phyloP scores from a whole-genome alignment of 2,329 filamentous ascomycete genomes.

The Davidsoniella australis region DNA sequence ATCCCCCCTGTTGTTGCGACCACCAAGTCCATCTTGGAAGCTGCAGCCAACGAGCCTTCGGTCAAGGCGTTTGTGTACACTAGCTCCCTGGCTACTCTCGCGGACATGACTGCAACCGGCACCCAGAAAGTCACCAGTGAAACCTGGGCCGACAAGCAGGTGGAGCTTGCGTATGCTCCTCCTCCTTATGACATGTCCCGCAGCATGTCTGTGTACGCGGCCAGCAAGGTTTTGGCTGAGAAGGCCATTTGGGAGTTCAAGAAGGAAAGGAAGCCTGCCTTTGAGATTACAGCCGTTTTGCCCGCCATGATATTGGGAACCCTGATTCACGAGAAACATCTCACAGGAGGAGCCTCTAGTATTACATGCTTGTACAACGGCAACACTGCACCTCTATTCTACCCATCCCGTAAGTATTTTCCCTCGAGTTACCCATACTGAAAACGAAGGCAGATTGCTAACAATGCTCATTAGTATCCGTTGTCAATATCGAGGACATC shows the following conservation, averaged over 20 bases:
- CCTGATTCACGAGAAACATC: neutral
- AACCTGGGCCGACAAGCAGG: constrained; percentile 21
- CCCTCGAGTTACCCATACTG: too few species aligned
- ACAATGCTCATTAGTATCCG: constrained; percentile 6
- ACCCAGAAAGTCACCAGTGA: constrained; percentile 14
- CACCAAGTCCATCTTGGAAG: constrained; percentile 19
- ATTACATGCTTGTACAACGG: neutral
- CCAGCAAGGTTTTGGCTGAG: constrained; percentile 23
- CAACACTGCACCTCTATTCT: too few species aligned
- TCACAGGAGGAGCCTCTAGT: neutral
- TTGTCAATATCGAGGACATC: constrained; percentile 15
- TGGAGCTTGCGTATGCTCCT: constrained; percentile 20
- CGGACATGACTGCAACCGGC: constrained; percentile 8
- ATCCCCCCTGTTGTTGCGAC: constrained; percentile 21
- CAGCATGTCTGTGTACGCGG: constrained; percentile 19
- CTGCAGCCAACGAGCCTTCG: constrained; percentile 19
- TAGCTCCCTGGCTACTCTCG: constrained; percentile 18
- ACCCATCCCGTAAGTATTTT: neutral
- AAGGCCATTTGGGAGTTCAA: constrained; percentile 21
- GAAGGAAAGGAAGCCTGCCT: constrained; percentile 18
- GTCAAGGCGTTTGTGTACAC: constrained; percentile 27
- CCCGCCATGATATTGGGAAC: neutral
- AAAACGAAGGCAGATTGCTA: too few species aligned
- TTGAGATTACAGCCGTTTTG: constrained; percentile 12
- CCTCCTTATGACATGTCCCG: constrained; percentile 18